Evolutionary conservation across 345 rosid species (phyloP).

Genomic region (Eucalyptus coolabah): DNA sequence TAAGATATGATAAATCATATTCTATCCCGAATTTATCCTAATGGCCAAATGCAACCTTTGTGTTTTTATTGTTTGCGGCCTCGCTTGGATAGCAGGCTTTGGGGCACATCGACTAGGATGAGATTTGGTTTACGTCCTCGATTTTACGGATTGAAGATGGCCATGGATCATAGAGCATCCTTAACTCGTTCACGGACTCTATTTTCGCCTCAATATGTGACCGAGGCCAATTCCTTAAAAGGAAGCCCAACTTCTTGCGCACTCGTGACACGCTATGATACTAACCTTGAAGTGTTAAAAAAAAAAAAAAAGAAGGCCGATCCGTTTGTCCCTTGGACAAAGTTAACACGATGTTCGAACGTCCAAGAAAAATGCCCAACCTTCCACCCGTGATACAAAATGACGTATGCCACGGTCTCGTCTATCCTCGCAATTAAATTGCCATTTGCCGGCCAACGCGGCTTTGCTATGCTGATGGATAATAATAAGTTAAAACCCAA

Average conservation of each 20-base stretch:
- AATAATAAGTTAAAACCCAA: not conserved
- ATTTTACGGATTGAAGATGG: not conserved
- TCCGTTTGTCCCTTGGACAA: not conserved
- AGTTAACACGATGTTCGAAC: not conserved
- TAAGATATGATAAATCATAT: too few species aligned
- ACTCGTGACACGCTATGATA: not conserved
- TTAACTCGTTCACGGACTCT: not conserved
- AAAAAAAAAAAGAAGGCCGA: accelerated
- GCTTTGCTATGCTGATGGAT: not conserved
- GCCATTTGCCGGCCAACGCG: not conserved
- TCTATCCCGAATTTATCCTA: accelerated
- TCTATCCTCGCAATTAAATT: not conserved
- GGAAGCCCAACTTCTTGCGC: not conserved
- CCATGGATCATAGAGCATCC: not conserved
- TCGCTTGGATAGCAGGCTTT: not conserved
- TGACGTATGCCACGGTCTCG: not conserved
- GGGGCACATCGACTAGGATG: not conserved
- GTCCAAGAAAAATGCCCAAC: not conserved
- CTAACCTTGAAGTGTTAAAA: not conserved
- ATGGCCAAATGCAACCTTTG: accelerated
- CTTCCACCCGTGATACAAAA: not conserved
- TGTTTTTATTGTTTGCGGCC: not conserved
- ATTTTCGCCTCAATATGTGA: not conserved
- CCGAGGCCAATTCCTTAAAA: not conserved
- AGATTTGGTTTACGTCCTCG: not conserved